A percentile compares a stretch with the other conserved stretches of the same genome.
These are phyloP conservation scores for Teratosphaeria viscida DNA, from an alignment of 2,329 filamentous ascomycete genomes.

Conservation along the genomic window DNA sequence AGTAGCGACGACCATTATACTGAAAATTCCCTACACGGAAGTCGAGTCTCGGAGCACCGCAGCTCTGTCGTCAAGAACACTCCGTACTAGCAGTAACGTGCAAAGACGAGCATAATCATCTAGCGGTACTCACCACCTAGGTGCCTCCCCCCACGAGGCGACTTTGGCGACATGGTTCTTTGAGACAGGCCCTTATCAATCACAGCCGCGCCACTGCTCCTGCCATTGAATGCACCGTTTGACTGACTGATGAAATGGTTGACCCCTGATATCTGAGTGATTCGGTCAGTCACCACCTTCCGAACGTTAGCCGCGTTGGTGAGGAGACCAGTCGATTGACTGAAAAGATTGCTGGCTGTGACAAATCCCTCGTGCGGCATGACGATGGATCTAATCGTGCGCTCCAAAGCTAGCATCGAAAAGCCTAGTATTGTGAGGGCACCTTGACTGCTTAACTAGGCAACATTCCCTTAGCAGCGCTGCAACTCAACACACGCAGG, in stretches of 20 bases:
- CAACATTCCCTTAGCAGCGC: not conserved
- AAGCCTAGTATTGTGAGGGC: not conserved
- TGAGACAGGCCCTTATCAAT: no score
- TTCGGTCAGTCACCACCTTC: no score
- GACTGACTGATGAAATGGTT: no score
- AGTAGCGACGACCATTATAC: not conserved
- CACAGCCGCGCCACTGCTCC: no score
- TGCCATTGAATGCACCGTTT: no score
- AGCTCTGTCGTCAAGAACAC: not conserved
- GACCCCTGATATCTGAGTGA: no score
- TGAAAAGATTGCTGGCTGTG: no score
- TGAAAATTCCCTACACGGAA: not conserved
- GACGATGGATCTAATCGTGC: not conserved
- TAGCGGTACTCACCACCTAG: not conserved
- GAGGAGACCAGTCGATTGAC: no score
- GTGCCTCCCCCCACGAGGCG: not conserved
- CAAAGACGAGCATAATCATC: not conserved
- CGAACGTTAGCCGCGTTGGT: no score
- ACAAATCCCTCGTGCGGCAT: not conserved
- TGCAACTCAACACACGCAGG: not conserved
- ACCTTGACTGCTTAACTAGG: not conserved
- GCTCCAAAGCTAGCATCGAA: not conserved
- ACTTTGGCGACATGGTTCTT: no score
- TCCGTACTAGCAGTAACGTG: not conserved
- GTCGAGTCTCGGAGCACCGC: not conserved